phyloP scores from a whole-genome alignment of 345 rosid genomes.

The Salix arbutifolia region DNA sequence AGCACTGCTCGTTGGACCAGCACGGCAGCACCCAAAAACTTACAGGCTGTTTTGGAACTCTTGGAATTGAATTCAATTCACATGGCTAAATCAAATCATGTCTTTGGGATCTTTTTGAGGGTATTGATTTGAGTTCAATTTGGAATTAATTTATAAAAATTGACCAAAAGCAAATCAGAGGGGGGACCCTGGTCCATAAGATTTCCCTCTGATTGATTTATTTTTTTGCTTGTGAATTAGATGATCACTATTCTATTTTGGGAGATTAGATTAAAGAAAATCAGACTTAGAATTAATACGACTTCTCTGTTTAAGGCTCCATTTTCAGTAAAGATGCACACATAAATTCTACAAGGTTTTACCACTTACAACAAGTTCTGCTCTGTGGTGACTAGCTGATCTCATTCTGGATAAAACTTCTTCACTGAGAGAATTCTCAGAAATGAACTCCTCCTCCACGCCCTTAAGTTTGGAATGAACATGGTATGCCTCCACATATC shows the following conservation, averaged over 20 bases:
- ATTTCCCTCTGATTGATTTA: background rate
- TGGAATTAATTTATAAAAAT: background rate
- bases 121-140: background rate
- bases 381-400: constrained; percentile 70
- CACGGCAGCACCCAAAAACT: background rate
- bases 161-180: background rate
- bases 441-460: constrained; percentile 58
- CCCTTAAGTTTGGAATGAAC: constrained; percentile 61
- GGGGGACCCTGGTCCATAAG: background rate
- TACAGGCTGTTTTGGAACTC: too few species aligned
- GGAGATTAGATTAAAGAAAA: constrained; percentile 4
- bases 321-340: background rate
- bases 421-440: constrained; percentile 36
- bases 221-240: background rate
- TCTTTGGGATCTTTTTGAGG: background rate
- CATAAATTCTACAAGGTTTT: constrained; percentile 11
- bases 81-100: background rate
- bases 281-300: background rate
- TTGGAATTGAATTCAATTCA: too few species aligned
- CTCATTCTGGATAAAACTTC: constrained; percentile 54
- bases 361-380: constrained; percentile 67
- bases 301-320: background rate
- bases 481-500: constrained; percentile 81
- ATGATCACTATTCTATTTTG: background rate
- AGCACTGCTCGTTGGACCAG: background rate